These are phyloP conservation scores for Coemansia sp. DNA, from an alignment of 192 early-diverging fungal genomes.

Conservation along the genomic window DNA sequence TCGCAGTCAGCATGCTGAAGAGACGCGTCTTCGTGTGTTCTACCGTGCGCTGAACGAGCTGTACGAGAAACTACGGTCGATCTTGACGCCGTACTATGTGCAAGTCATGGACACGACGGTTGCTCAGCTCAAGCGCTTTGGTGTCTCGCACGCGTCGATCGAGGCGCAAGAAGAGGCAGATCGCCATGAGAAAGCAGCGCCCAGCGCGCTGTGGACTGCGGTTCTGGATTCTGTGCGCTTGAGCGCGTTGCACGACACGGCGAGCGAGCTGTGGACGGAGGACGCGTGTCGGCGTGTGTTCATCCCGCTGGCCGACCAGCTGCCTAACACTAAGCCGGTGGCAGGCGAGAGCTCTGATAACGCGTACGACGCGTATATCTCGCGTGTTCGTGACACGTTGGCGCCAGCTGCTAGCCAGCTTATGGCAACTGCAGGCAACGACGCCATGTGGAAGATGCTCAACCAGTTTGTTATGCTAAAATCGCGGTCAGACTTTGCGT, in stretches of 20 bases:
- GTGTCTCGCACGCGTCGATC: slow-evolving; percentile 19
- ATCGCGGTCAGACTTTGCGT: slow-evolving; percentile 67
- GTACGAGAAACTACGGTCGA: slow-evolving; percentile 55
- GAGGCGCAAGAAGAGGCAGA: slow-evolving; percentile 48
- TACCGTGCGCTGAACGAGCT: slow-evolving; percentile 41
- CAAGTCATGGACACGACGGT: slow-evolving; percentile 73
- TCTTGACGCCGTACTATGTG: slow-evolving; percentile 77
- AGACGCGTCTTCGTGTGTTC: slow-evolving; percentile 41
- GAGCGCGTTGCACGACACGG: slow-evolving; percentile 65
- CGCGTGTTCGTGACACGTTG: slow-evolving; percentile 60
- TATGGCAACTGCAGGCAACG: slow-evolving; percentile 73
- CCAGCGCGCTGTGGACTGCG: slow-evolving; percentile 70
- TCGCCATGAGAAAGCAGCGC: slow-evolving; percentile 36
- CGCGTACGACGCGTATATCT: slow-evolving; percentile 47
- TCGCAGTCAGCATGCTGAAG: slow-evolving; percentile 20
- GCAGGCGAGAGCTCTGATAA: background rate
- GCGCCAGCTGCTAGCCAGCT: slow-evolving; percentile 80
- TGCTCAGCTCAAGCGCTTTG: slow-evolving; percentile 57
- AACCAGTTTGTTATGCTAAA: slow-evolving; percentile 81
- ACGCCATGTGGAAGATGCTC: slow-evolving; percentile 83
- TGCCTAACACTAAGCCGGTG: slow-evolving; percentile 58
- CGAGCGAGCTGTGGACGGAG: slow-evolving; percentile 64
- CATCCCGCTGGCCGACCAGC: slow-evolving; percentile 72
- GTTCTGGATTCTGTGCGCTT: slow-evolving; percentile 68
- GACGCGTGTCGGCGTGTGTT: slow-evolving; percentile 76